Base-by-base conservation (phyloP, 306 rosid species). In the Sindora glabra region DNA sequence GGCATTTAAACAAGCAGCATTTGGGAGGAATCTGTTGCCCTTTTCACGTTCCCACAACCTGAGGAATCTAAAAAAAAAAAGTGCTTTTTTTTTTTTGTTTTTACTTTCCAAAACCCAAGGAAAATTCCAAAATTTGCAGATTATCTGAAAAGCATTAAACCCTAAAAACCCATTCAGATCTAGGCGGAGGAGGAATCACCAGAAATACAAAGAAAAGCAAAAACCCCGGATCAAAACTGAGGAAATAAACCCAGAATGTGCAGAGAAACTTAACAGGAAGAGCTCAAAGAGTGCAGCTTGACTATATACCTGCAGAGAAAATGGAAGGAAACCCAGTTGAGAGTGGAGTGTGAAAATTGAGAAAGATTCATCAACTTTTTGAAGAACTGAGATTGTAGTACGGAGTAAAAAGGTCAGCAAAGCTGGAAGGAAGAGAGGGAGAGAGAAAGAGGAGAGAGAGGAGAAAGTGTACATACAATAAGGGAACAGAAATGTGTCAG, bases 101-200 rank as follows among this genome's bases (percentile, higher is more conserved):
- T 64, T 60, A 38, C 64, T 64, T 82, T 69, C 69, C 78, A 62
- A 74, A 68, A 44, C 60, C 47, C 65, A 68, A 78, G 83, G 74
- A 65, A 78, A 79, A 44, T 74, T 36, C 64, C 40, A 68, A 32
- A 63, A 15, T 46, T 18, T 40, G 48, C 53, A 66, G 68, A 73
- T 63, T 74, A 68, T 59, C 38, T 52, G 58, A 15, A 54, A 73
- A 77, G 53, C 66, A 71, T 57, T n/a, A 75, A 77, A 58, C 71
- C 84, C 79, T 64, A 74, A 37, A 62, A 64, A n/a, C 62, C 40
- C 56, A 64, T 15, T 48, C 74, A 77, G 88, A 81, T 81, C 89
- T 74, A 72, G 68, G 71, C 48, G 2, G 42, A 60, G 25, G 36
- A 47, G 1, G 15, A 68, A 64, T n/a, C n/a, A n/a, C n/a, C n/a